phyloP scores from a whole-genome alignment of 768 basidiomycete genomes.

The Pisolithus sp. region DNA sequence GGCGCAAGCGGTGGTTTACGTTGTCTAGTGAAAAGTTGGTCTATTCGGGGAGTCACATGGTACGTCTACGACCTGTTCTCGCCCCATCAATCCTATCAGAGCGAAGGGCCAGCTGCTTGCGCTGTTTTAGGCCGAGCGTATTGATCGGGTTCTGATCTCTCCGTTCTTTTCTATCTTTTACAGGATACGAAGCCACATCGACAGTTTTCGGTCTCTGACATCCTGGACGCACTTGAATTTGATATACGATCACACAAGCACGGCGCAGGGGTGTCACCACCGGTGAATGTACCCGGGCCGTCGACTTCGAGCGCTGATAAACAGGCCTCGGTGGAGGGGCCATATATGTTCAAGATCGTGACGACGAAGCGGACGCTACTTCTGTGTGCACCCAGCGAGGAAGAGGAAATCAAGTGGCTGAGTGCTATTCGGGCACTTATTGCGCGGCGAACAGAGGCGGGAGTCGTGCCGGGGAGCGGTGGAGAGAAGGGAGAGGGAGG shows the following conservation, averaged over 20 bases:
- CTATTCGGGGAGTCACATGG: slow-evolving; percentile 95
- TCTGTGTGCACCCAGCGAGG: slow-evolving; percentile 91
- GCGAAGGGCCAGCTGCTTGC: not conserved
- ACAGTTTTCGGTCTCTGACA: slow-evolving; percentile 74
- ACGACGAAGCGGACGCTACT: slow-evolving; percentile 87
- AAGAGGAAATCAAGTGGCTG: slow-evolving; percentile 98
- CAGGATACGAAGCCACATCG: slow-evolving; percentile 90
- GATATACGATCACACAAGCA: slow-evolving; percentile 54
- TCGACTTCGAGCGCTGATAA: slow-evolving; percentile 33
- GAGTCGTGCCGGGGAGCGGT: slow-evolving; percentile 43
- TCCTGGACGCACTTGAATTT: slow-evolving; percentile 90
- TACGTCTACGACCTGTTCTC: slow-evolving; percentile 34
- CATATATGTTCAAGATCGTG: slow-evolving; percentile 89
- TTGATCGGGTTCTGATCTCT: slow-evolving; percentile 3
- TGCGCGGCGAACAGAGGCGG: slow-evolving; percentile 55
- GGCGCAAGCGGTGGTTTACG: slow-evolving; percentile 97
- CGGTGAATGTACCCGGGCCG: slow-evolving; percentile 25
- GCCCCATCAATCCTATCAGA: slow-evolving; percentile 6
- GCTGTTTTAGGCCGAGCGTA: not conserved
- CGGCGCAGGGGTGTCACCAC: slow-evolving; percentile 30
- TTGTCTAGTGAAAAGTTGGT: slow-evolving; percentile 82
- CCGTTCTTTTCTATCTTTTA: slow-evolving; percentile 1
- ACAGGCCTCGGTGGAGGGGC: slow-evolving; percentile 38
- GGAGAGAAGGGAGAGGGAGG: slow-evolving; percentile 22
- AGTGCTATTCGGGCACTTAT: slow-evolving; percentile 91